Conservation (phyloP, 2,329 filamentous ascomycete genomes). For the Ophiostoma sp. region DNA sequence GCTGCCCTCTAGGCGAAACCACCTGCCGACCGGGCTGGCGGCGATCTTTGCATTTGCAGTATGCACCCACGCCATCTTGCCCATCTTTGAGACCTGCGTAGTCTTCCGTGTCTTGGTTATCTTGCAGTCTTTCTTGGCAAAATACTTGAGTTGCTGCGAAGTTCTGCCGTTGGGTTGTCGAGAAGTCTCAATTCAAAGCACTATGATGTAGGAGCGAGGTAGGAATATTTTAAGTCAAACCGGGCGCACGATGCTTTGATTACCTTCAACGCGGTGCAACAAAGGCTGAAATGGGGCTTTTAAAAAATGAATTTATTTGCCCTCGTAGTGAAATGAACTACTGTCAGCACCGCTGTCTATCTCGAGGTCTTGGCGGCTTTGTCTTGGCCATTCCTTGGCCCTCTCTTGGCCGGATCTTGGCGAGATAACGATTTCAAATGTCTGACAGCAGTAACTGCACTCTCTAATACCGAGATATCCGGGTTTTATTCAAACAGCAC, state of each 20-base stretch:
- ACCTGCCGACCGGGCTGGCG: constrained; percentile 59
- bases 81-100: background rate
- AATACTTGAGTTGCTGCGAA: background rate
- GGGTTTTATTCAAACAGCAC: background rate
- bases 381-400: constrained; percentile 9
- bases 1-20: constrained; percentile 75
- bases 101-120: background rate
- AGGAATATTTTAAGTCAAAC: background rate
- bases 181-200: background rate
- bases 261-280: background rate
- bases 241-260: too few species aligned
- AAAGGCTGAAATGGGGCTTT: background rate
- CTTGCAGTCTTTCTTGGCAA: background rate
- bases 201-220: background rate
- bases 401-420: constrained; percentile 12
- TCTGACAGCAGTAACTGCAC: background rate
- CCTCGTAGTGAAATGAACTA: background rate
- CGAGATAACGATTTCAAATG: constrained; percentile 14
- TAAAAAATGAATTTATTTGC: background rate
- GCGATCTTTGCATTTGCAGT: constrained; percentile 56
- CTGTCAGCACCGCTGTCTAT: background rate
- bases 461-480: background rate
- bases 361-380: constrained; percentile 11
- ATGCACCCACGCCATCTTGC: constrained; percentile 41
- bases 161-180: background rate